Evolutionary conservation across 2,329 filamentous ascomycete genomes (phyloP).

Genomic region (Sclerotinia spermophila): DNA sequence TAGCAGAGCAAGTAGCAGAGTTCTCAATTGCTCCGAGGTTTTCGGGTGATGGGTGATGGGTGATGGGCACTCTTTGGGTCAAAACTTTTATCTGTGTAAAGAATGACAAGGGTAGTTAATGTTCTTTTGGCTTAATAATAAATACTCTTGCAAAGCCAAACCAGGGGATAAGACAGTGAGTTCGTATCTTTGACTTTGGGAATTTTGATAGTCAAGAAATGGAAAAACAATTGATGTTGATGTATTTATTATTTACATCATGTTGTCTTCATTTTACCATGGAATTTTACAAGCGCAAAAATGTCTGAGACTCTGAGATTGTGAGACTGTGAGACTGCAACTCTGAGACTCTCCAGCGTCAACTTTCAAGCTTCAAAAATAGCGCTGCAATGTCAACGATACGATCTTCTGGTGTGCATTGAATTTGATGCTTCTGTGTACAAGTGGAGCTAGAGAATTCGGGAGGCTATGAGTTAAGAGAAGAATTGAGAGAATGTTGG

Average conservation of each 20-base stretch:
- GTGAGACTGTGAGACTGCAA: background rate
- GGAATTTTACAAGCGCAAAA: background rate
- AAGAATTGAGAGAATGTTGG: no score
- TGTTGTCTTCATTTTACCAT: background rate
- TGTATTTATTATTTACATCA: background rate
- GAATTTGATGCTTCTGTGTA: background rate
- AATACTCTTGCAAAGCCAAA: background rate
- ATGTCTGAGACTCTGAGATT: background rate
- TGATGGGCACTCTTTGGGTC: background rate
- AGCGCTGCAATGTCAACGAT: background rate
- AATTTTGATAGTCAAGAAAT: background rate
- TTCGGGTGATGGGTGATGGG: background rate
- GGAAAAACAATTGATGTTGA: background rate
- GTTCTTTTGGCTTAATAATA: no score
- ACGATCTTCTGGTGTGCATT: background rate
- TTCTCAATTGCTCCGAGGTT: background rate
- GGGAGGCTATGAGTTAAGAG: background rate
- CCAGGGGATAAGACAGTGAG: background rate
- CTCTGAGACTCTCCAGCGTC: conserved; percentile 4
- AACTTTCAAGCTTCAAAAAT: background rate
- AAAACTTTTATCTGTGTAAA: background rate
- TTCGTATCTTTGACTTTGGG: background rate
- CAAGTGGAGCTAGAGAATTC: background rate
- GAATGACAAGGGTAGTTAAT: background rate
- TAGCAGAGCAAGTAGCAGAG: background rate